These are phyloP conservation scores for Vaccinium darrowii DNA, from an alignment of 148 eudicot genomes.

Conservation along the genomic window DNA sequence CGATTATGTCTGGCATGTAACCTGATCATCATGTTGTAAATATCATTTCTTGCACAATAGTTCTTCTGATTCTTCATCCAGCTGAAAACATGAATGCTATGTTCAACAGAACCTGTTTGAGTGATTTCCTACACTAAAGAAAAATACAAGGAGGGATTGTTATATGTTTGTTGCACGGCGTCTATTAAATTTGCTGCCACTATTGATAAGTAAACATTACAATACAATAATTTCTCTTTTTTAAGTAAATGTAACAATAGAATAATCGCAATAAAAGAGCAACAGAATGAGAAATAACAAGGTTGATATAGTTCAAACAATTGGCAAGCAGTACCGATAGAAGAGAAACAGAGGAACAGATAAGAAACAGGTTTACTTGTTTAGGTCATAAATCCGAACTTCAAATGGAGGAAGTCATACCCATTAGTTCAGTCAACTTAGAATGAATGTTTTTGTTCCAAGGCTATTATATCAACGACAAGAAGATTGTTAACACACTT, in stretches of 20 bases:
- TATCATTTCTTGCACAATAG: conserved; percentile 81
- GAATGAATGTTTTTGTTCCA: not conserved
- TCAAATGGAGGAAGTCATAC: not conserved
- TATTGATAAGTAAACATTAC: not conserved
- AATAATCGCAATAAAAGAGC: not conserved
- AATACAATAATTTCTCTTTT: not conserved
- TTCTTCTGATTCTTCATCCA: conserved; percentile 96
- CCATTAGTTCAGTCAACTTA: not conserved
- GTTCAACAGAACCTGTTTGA: conserved; percentile 75
- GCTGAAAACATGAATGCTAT: conserved; percentile 65
- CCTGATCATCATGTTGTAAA: conserved; percentile 95
- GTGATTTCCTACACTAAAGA: conserved; percentile 68
- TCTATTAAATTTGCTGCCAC: not conserved
- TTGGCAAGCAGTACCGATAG: not conserved
- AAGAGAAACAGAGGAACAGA: not conserved
- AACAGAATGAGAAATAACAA: not conserved
- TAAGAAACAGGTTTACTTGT: not conserved
- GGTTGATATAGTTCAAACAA: not conserved
- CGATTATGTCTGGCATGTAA: conserved; percentile 81
- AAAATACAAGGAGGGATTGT: not conserved
- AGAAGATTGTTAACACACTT: not conserved
- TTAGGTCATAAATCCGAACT: not conserved
- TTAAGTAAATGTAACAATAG: not conserved
- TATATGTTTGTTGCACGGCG: not conserved
- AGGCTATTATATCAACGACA: not conserved